A percentile compares a stretch with the other conserved stretches of the same genome.
Conservation (phyloP, 129 eudicot species). For the Centaurea solstitialis region DNA sequence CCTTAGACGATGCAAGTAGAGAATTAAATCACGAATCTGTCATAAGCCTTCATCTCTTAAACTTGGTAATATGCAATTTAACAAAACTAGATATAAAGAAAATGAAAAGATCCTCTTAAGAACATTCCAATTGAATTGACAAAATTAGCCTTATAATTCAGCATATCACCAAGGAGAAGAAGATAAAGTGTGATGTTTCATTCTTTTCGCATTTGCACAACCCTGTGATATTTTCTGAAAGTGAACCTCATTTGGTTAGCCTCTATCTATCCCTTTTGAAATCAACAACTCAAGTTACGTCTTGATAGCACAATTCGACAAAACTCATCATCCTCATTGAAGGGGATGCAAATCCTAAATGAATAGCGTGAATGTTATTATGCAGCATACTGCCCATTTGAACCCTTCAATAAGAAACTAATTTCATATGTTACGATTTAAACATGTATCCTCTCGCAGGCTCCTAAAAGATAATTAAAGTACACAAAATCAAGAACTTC, state of each 20-base stretch:
- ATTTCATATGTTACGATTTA: not conserved
- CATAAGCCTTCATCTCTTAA: not conserved
- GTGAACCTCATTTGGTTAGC: not conserved
- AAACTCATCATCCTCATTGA: not conserved
- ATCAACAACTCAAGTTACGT: not conserved
- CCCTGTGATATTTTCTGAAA: not conserved
- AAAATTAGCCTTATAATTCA: not conserved
- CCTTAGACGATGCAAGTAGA: not conserved
- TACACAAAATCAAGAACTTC: not conserved
- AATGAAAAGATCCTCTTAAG: not conserved
- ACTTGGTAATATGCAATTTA: not conserved
- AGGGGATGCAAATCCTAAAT: not conserved
- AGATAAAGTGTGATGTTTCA: too few species aligned
- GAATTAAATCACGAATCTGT: not conserved
- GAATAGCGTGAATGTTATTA: not conserved
- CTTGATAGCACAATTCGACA: not conserved
- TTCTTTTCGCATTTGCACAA: not conserved
- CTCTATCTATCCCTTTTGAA: not conserved
- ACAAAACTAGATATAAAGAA: not conserved
- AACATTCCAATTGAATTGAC: not conserved
- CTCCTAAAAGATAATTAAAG: not conserved
- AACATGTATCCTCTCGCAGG: not conserved
- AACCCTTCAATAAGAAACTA: not conserved
- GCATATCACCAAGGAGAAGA: not conserved
- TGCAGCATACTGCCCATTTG: not conserved